Conservation (phyloP, 768 basidiomycete species). For the Lenzites betulinus region DNA sequence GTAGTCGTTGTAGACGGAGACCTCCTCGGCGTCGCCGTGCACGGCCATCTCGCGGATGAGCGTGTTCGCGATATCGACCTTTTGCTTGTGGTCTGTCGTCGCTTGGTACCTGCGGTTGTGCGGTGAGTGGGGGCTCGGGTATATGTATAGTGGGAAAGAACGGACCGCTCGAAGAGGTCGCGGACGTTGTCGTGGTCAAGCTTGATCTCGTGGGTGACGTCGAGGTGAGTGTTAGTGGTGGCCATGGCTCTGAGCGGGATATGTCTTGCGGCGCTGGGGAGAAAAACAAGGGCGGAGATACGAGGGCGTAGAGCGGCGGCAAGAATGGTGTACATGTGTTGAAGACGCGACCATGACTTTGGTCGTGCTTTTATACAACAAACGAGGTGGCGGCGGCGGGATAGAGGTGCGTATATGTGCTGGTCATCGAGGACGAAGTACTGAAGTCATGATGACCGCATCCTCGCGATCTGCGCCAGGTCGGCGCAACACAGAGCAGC, state of each 20-base stretch:
- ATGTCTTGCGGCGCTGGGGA: neutral
- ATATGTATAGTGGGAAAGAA: no score
- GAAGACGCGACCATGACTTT: constrained; percentile 7
- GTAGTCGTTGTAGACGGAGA: constrained; percentile 26
- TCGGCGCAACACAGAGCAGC: no score
- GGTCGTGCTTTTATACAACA: no score
- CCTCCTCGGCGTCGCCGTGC: constrained; percentile 23
- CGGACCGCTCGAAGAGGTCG: constrained; percentile 24
- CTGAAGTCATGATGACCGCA: constrained; percentile 14
- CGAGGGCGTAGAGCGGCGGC: neutral
- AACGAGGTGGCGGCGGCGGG: neutral
- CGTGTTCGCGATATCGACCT: constrained; percentile 20
- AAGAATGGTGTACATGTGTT: neutral
- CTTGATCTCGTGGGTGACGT: constrained; percentile 26
- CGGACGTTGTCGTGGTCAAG: constrained; percentile 29
- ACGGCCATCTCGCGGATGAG: constrained; percentile 25
- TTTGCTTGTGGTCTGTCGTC: constrained; percentile 9
- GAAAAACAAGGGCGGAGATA: constrained; percentile 2
- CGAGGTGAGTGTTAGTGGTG: constrained; percentile 14
- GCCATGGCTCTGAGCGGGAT: constrained; percentile 9
- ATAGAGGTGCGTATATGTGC: neutral
- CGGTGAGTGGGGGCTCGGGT: no score
- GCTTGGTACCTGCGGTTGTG: no score
- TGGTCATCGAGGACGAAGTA: neutral
- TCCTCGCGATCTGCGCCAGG: no score